These are phyloP conservation scores for Ophiostoma sp. DNA, from an alignment of 2,329 filamentous ascomycete species.

Conservation along the genomic window DNA sequence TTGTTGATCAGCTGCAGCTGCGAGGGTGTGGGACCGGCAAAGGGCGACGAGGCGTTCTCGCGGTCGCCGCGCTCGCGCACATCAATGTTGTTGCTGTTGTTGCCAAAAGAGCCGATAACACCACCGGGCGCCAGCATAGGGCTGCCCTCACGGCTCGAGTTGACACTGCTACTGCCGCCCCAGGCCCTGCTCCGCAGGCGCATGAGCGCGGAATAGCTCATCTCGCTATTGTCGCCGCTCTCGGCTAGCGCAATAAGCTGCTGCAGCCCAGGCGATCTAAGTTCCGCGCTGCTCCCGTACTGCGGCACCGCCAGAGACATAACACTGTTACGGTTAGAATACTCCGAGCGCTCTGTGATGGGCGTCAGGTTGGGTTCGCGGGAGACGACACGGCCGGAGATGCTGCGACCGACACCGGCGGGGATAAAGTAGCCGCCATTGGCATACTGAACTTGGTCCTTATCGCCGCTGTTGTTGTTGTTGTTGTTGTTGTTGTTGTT, in stretches of 20 bases:
- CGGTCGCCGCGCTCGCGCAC: conserved; percentile 31
- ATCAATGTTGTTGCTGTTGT: conserved; percentile 23
- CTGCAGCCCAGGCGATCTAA: conserved; percentile 72
- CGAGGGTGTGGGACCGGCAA: conserved; percentile 34
- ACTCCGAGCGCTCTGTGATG: conserved; percentile 94
- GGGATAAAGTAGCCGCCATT: conserved; percentile 90
- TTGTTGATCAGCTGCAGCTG: conserved; percentile 24
- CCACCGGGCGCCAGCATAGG: conserved; percentile 42
- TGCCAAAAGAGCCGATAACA: conserved; percentile 34
- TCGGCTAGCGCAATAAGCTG: conserved; percentile 70
- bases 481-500: conserved; percentile 41
- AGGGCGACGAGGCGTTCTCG: conserved; percentile 49
- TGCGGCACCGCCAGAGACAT: conserved; percentile 67
- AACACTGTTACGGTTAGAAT: conserved; percentile 90
- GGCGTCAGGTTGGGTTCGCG: conserved; percentile 91
- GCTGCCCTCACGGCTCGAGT: conserved; percentile 55
- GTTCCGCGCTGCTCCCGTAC: conserved; percentile 41
- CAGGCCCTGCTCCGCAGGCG: conserved; percentile 74
- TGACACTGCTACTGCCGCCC: conserved; percentile 67
- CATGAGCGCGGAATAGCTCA: conserved; percentile 71
- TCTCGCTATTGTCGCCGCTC: conserved; percentile 60
- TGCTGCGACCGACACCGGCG: conserved; percentile 62
- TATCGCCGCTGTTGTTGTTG: conserved; percentile 19
- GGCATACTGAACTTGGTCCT: conserved; percentile 58
- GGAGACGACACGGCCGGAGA: conserved; percentile 71